Percentiles rank a stretch among this genome's conserved stretches.
These are phyloP conservation scores for Microsporum canis DNA, from an alignment of 2,329 filamentous ascomycete species.

Conservation along the genomic window DNA sequence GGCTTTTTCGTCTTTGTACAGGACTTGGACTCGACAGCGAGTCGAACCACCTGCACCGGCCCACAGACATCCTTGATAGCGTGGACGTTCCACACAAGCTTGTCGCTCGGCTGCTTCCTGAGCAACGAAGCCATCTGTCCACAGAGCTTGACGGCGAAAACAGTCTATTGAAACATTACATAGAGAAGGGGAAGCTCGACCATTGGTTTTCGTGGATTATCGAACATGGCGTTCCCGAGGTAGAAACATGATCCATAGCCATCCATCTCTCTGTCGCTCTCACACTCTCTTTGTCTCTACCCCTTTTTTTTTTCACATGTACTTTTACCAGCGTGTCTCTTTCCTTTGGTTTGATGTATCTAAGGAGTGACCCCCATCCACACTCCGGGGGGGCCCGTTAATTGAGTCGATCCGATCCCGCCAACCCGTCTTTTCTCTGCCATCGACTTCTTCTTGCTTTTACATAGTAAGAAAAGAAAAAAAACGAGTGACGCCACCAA, in stretches of 20 bases:
- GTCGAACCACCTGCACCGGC: constrained; percentile 7
- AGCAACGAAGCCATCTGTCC: constrained; percentile 54
- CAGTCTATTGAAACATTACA: constrained; percentile 48
- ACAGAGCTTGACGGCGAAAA: constrained; percentile 66
- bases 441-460: background rate
- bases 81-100: constrained; percentile 21
- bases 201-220: constrained; percentile 50
- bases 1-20: constrained; percentile 5
- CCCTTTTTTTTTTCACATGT: background rate
- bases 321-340: background rate
- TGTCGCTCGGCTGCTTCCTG: constrained; percentile 25
- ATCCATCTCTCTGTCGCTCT: too few species aligned
- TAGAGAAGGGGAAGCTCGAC: constrained; percentile 57
- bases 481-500: background rate
- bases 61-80: constrained; percentile 17
- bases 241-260: background rate
- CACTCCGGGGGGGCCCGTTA: background rate
- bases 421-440: background rate
- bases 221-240: constrained; percentile 10
- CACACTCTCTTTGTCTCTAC: background rate
- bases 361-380: background rate
- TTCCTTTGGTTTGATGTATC: background rate
- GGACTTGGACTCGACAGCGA: constrained; percentile 12
- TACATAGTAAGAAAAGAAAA: background rate
- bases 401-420: background rate